Percentiles rank a stretch among this genome's conserved stretches.
phyloP scores from a whole-genome alignment of 2,329 filamentous ascomycete species.

The Lasiodiplodia hormozganensis region DNA sequence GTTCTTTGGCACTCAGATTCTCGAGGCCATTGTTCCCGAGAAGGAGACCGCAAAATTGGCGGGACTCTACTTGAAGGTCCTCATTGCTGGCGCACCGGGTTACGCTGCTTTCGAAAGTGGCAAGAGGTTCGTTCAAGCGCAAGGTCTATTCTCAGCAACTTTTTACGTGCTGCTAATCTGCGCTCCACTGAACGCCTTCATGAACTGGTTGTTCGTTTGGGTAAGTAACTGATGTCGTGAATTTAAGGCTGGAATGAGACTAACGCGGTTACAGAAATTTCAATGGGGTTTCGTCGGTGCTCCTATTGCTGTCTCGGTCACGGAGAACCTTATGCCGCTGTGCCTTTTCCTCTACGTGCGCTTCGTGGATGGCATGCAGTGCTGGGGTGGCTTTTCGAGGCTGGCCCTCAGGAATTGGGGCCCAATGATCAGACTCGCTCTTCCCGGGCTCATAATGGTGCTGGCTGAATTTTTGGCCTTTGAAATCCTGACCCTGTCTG shows the following conservation, averaged over 20 bases:
- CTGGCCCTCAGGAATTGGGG: conserved; percentile 76
- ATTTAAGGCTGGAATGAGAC: neutral
- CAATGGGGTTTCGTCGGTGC: conserved; percentile 72
- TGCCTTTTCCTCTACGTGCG: conserved; percentile 75
- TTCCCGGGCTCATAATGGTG: conserved; percentile 93
- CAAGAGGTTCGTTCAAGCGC: conserved; percentile 88
- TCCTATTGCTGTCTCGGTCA: conserved; percentile 77
- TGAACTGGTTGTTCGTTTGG: conserved; percentile 87
- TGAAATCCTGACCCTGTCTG: conserved; percentile 68
- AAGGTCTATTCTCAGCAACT: conserved; percentile 82
- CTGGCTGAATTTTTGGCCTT: conserved; percentile 65
- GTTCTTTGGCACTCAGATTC: conserved; percentile 70
- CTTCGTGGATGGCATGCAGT: conserved; percentile 74
- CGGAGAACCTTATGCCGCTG: conserved; percentile 75
- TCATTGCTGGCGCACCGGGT: conserved; percentile 74
- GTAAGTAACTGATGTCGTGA: conserved; percentile 44
- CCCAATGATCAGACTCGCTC: conserved; percentile 84
- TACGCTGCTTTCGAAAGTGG: conserved; percentile 78
- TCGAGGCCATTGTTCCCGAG: conserved; percentile 72
- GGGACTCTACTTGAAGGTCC: conserved; percentile 74
- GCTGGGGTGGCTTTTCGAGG: conserved; percentile 78
- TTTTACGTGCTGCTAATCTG: conserved; percentile 84
- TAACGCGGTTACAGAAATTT: conserved; percentile 34
- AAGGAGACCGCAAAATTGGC: conserved; percentile 73
- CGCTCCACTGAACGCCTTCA: conserved; percentile 77